These are phyloP conservation scores for Termitomyces sp. DNA, from an alignment of 768 basidiomycete species.

Conservation along the genomic window DNA sequence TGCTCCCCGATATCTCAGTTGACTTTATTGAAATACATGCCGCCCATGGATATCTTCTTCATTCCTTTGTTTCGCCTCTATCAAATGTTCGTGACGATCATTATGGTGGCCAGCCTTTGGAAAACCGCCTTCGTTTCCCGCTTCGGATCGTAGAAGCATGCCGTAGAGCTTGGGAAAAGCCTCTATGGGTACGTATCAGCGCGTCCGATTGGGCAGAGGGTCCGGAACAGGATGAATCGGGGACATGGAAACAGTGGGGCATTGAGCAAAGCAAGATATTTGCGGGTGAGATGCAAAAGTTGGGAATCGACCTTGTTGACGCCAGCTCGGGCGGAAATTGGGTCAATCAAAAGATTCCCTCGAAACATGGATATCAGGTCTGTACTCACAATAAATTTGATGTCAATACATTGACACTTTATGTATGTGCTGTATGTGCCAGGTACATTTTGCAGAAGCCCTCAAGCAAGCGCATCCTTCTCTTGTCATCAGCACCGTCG, in stretches of 20 bases:
- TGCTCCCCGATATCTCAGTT: conserved; percentile 28
- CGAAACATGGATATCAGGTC: conserved; percentile 63
- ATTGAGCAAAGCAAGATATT: conserved; percentile 70
- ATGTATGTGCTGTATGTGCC: too few species aligned
- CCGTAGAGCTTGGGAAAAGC: conserved; percentile 61
- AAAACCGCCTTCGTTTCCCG: conserved; percentile 69
- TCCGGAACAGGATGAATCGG: conserved; percentile 51
- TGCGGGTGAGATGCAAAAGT: conserved; percentile 48
- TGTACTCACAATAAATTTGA: neutral
- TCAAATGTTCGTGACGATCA: conserved; percentile 69
- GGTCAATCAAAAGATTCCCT: conserved; percentile 51
- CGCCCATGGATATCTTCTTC: conserved; percentile 69
- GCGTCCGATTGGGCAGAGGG: conserved; percentile 65
- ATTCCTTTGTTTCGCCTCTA: conserved; percentile 68
- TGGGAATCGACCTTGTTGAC: conserved; percentile 79
- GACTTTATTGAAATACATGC: conserved; percentile 73
- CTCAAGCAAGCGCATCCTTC: conserved; percentile 59
- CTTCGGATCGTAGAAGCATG: conserved; percentile 51
- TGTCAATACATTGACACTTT: neutral
- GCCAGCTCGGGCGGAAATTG: conserved; percentile 67
- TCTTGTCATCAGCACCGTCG: conserved; percentile 60
- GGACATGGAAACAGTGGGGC: conserved; percentile 68
- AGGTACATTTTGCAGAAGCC: conserved; percentile 68
- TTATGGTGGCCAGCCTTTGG: conserved; percentile 67
- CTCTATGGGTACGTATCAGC: conserved; percentile 70